Conservation (phyloP, 768 basidiomycete species). For the Boletus speciosus region DNA sequence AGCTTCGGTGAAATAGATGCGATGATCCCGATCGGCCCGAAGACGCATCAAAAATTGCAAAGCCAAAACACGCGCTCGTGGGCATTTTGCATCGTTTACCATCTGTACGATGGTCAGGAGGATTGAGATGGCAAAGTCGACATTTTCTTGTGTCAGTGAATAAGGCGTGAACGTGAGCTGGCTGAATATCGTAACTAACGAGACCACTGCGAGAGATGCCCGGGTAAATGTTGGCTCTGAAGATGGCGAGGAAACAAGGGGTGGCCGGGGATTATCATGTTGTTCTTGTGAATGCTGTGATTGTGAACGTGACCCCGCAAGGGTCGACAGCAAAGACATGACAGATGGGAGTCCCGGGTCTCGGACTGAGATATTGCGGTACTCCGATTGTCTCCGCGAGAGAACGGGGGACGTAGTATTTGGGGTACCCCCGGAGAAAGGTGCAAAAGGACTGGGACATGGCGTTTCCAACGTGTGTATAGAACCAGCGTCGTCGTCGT, state of each 20-base stretch:
- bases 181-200: constrained; percentile 63
- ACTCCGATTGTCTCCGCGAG: constrained; percentile 59
- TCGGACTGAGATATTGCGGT: constrained; percentile 37
- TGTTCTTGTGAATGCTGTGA: constrained; percentile 44
- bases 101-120: constrained; percentile 52
- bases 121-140: constrained; percentile 51
- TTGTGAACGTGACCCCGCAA: constrained; percentile 62
- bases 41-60: constrained; percentile 88
- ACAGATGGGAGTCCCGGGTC: constrained; percentile 54
- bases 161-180: constrained; percentile 70
- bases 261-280: constrained; percentile 34
- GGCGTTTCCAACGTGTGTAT: constrained; percentile 38
- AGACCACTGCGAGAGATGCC: constrained; percentile 57
- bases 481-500: constrained; percentile 43
- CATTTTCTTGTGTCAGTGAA: constrained; percentile 43
- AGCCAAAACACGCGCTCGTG: constrained; percentile 62
- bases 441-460: constrained; percentile 32
- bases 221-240: constrained; percentile 36
- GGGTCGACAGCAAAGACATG: constrained; percentile 61
- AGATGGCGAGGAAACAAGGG: constrained; percentile 24
- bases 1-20: constrained; percentile 63
- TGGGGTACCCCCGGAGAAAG: constrained; percentile 32
- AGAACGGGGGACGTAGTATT: constrained; percentile 47
- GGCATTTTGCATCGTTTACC: constrained; percentile 42
- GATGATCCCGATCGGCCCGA: constrained; percentile 86